Evolutionary conservation across 2,329 filamentous ascomycete genomes (phyloP), one percentile per base, ranked within the genome.

Genomic region (Cladosporium sp.): DNA sequence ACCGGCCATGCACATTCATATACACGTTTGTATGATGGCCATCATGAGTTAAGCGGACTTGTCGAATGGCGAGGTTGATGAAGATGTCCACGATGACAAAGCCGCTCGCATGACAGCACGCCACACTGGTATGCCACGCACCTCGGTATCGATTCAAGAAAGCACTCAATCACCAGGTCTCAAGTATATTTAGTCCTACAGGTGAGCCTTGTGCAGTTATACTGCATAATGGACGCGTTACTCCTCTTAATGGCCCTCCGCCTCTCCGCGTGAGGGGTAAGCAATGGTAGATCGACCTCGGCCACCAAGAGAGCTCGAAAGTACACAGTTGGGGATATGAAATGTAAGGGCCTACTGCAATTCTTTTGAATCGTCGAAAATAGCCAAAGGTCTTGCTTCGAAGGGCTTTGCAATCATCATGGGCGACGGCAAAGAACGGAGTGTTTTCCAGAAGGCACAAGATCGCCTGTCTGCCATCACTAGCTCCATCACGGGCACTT

Each of bases 391-490:
- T 21, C n/a, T 21, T 11, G 21, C n/a, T 46, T 4, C n/a, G 21
- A 11, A 21, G n/a, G 2, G 10, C 32, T 11, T 30, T 10, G 21
- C 51, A n/a, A 28, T 18, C 25, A 67, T 21, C 30, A 71, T 71
- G 69, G 58, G 66, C 23, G 65, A 67, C 65, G 63, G 67, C 11
- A 70, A 71, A 60, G 56, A 67, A 14, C 63, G 65, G 34, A 70
- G 65, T 7, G 65, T 69, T 56, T 58, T 69, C 30, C 67, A 71
- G 46, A 70, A 64, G 39, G 70, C 70, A 18, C 66, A 68, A 56
- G 67, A 68, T 51, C 70, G 71, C 32, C 64, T 73, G 25, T 70
- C 69, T 13, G 65, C 71, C n/a, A 28, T 73, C 25, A 66, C 65
- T 23, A 66, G 67, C 53, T 58, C 66, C 58, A 36, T 72, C 23